Evolutionary conservation across 2,329 filamentous ascomycete genomes (phyloP).

Genomic region (Pseudogymnoascus sp.): DNA sequence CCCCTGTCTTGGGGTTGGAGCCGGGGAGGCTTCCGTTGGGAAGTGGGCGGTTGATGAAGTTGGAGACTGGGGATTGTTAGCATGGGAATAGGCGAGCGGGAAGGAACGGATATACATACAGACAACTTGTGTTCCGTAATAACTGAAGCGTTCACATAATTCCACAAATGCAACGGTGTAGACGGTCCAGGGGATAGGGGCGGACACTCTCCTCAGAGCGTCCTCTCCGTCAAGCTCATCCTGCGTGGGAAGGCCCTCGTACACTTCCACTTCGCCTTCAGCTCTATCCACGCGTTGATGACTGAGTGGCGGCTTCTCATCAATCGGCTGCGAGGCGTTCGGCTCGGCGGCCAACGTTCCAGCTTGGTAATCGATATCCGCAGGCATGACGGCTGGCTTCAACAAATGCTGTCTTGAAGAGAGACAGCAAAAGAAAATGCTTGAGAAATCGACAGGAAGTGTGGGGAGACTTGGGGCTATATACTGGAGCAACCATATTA

Average conservation of each 20-base stretch:
- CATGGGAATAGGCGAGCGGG: background rate
- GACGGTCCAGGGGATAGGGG: conserved; percentile 20
- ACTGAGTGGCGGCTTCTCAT: background rate
- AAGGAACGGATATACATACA: conserved; percentile 36
- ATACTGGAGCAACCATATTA: conserved; percentile 7
- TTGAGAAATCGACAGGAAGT: background rate
- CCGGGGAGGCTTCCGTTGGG: conserved; percentile 30
- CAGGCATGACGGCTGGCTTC: conserved; percentile 4
- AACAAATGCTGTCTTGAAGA: background rate
- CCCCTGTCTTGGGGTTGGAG: conserved; percentile 3
- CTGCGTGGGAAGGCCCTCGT: conserved; percentile 8
- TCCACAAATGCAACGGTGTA: conserved; percentile 54
- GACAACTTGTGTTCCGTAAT: conserved; percentile 54
- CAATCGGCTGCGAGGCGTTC: background rate
- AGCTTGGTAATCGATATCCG: background rate
- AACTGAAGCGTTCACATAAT: conserved; percentile 56
- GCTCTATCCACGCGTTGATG: background rate
- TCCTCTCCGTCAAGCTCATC: conserved; percentile 10
- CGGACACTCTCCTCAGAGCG: conserved; percentile 11
- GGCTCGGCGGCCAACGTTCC: background rate
- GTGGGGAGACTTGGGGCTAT: conserved; percentile 3
- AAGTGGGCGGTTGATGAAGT: conserved; percentile 44
- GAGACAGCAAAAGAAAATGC: conserved; percentile 1
- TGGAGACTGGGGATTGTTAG: conserved; percentile 35
- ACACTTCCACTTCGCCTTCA: background rate